Percentiles rank a stretch among this genome's conserved stretches.
These are phyloP conservation scores for Saccharomycopsis crataegensis DNA, from an alignment of 1,139 yeast species.

Conservation along the genomic window DNA sequence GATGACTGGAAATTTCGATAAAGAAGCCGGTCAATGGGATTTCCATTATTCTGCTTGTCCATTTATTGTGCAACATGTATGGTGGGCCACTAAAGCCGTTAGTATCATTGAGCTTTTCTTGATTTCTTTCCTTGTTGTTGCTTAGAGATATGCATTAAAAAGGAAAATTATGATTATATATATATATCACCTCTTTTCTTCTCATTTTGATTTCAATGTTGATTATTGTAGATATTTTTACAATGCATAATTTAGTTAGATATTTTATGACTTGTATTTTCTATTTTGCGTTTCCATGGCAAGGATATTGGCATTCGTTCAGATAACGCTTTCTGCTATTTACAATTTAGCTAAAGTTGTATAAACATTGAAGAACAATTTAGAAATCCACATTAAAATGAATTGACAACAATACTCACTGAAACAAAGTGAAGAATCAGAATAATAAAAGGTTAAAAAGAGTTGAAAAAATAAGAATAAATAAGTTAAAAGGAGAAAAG, in stretches of 20 bases:
- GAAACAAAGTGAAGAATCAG: too few relatives aligned
- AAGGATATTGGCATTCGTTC: too few relatives aligned
- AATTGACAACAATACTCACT: too few relatives aligned
- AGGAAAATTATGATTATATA: not conserved
- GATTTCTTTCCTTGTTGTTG: slow-evolving; percentile 22
- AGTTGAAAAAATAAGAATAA: too few relatives aligned
- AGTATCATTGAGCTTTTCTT: slow-evolving; percentile 36
- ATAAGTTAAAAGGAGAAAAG: too few relatives aligned
- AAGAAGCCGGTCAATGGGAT: slow-evolving; percentile 41
- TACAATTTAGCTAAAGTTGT: too few relatives aligned
- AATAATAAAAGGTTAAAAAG: too few relatives aligned
- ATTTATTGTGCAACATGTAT: slow-evolving; percentile 81
- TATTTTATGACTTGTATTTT: not conserved
- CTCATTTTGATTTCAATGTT: not conserved
- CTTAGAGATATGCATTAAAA: not conserved
- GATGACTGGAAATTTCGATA: slow-evolving; percentile 58
- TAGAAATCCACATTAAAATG: too few relatives aligned
- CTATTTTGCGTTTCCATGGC: too few relatives aligned
- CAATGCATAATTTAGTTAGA: not conserved
- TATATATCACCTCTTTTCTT: not conserved
- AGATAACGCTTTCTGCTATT: too few relatives aligned
- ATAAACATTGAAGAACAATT: too few relatives aligned
- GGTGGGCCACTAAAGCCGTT: slow-evolving; percentile 82
- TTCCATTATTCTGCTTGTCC: slow-evolving; percentile 70
- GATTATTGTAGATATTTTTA: not conserved